Evolutionary conservation across 441 rosid species (phyloP), one percentile per base, ranked within the genome.

Genomic region (Adansonia rubrostipa): DNA sequence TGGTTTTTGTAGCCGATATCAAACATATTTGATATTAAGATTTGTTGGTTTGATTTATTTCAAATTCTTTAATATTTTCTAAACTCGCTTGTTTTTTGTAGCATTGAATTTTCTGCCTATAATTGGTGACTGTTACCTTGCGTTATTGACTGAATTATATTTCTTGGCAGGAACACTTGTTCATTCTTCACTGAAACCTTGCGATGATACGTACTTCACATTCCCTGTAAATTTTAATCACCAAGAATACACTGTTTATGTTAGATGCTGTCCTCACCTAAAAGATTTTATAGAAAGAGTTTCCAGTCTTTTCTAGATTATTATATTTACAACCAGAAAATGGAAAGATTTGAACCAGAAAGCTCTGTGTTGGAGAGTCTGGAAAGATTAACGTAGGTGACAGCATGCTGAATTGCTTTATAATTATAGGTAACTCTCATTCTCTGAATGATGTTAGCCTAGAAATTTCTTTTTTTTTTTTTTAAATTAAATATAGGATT

Each of bases 221-320:
- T 97, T 97, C 83, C 92, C 94, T 57, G 98, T 97, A 68, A 87
- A 90, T 89, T 91, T 92, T 66, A 95, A 93, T 82, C 88, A 85
- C 50, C 92, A 95, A 60, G 90, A 97, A 83, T 95, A 97, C 81
- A 93, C 84, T 62, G 96, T 97, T 60, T 95, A 89, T 69, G 99
- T 97, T 71, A 85, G 97, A 58, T 97, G 99, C 77, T 97, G 99
- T 45, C 99, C 99, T 80, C 82, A 91, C 85, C 92, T 97, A 66
- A 88, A 82, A 81, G 97, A 95, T 83, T 97, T 97, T 77, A 85
- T 93, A 94, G 99, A 95, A 83, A 86, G 94, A 84, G 95, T 90
- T 78, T 82, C 98, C 11, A 33, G 89, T 80, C 91, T 93, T 58
- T 97, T 97, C 75, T 97, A 97, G 91, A 91, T 97, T 64, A 89